Conservation (phyloP, 169 alveolate genomes). For the Plasmodium fragile region DNA sequence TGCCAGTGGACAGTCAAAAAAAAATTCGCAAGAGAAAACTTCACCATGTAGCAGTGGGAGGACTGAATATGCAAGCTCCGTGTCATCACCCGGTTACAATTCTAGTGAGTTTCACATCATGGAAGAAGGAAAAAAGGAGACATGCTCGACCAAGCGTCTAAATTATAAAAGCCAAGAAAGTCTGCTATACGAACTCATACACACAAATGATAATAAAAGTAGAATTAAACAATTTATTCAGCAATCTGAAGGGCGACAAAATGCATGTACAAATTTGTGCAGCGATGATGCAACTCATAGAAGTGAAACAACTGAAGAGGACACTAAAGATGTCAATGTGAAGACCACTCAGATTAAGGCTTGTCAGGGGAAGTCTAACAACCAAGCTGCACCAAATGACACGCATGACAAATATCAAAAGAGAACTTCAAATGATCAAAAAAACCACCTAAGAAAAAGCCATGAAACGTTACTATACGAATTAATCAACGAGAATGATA, state of each 20-base stretch:
- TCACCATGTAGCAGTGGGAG: constrained; percentile 13
- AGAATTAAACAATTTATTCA: constrained; percentile 17
- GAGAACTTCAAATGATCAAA: neutral
- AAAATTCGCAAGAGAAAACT: neutral
- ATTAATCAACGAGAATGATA: neutral
- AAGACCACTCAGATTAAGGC: neutral
- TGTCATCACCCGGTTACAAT: constrained; percentile 21
- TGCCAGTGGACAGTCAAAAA: neutral
- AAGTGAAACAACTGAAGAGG: neutral
- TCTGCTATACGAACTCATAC: constrained; percentile 30
- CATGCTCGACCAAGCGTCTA: neutral
- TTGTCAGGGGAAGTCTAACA: neutral
- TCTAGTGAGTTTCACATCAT: neutral
- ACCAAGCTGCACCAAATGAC: neutral
- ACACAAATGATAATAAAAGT: constrained; percentile 20
- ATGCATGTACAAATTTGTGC: neutral
- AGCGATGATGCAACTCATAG: neutral
- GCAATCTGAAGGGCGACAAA: neutral
- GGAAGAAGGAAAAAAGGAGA: neutral
- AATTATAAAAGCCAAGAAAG: constrained; percentile 26
- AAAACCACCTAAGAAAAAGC: neutral
- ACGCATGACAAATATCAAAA: neutral
- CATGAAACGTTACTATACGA: neutral
- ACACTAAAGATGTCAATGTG: neutral
- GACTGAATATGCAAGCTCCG: constrained; percentile 33